Conservation (phyloP, 306 rosid genomes). For the Lablab purpureus region DNA sequence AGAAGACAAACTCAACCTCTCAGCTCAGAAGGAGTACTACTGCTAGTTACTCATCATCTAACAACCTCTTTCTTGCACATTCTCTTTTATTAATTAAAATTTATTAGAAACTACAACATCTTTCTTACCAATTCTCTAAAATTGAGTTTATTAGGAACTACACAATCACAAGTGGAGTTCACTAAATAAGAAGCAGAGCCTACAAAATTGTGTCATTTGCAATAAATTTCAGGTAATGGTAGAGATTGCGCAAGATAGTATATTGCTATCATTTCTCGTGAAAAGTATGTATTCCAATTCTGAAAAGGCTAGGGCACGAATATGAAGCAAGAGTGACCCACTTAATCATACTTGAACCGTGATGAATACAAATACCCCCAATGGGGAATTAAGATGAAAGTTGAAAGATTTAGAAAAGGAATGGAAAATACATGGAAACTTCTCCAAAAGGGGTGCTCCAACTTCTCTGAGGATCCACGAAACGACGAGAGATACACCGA, state of each 20-base stretch:
- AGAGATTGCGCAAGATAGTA: not conserved
- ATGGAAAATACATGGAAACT: slow-evolving; percentile 75
- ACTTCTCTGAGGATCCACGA: slow-evolving; percentile 94
- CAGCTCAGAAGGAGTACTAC: not conserved
- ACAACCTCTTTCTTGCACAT: not conserved
- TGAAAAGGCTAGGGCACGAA: slow-evolving; percentile 12
- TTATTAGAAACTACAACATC: no score
- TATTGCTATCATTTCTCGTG: not conserved
- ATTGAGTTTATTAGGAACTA: not conserved
- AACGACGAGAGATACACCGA: slow-evolving; percentile 75
- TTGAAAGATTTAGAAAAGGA: not conserved
- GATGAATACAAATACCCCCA: slow-evolving; percentile 43
- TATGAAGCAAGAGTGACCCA: slow-evolving; percentile 14
- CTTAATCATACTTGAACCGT: not conserved
- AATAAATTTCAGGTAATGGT: no score
- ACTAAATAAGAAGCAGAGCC: not conserved
- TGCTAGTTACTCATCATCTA: not conserved
- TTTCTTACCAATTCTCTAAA: not conserved
- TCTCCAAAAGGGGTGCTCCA: slow-evolving; percentile 84
- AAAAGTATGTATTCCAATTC: not conserved
- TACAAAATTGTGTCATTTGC: not conserved
- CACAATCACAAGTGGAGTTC: not conserved
- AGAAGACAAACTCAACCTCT: slow-evolving; percentile 34
- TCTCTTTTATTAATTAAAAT: not conserved
- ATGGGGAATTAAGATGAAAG: slow-evolving; percentile 28